Percentiles rank a stretch among this genome's conserved stretches.
phyloP scores from a whole-genome alignment of 129 eudicot species.

The Centrapalus pauciflorus region DNA sequence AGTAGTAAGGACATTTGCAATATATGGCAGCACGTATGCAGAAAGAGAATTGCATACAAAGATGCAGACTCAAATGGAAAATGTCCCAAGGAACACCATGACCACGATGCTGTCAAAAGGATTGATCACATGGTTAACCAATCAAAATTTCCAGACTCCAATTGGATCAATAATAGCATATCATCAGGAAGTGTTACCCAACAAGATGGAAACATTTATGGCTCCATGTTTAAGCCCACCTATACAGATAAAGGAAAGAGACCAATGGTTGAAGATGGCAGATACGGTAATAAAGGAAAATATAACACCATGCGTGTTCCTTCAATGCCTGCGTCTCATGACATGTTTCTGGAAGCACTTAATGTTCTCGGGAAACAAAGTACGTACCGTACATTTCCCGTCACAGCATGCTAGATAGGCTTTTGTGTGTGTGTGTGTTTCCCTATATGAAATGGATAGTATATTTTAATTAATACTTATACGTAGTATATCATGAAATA shows the following conservation, averaged over 20 bases:
- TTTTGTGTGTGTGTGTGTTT: not conserved
- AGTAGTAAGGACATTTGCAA: conserved; percentile 4
- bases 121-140: not conserved
- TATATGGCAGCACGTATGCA: conserved; percentile 18
- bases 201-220: not conserved
- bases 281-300: not conserved
- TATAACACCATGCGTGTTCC: not conserved
- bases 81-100: not conserved
- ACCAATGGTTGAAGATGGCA: not conserved
- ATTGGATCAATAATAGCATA: not conserved
- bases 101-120: not conserved
- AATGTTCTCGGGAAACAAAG: conserved; percentile 3
- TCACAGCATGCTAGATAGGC: not conserved
- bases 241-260: conserved; percentile 18
- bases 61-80: not conserved
- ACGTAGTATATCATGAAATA: not conserved
- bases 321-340: conserved; percentile 6
- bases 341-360: not conserved
- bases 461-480: not conserved
- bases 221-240: conserved; percentile 3
- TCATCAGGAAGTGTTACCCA: not conserved
- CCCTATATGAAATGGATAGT: too few species aligned
- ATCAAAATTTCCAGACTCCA: not conserved
- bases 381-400: conserved; percentile 12
- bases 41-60: not conserved